A percentile compares a stretch with the other conserved stretches of the same genome.
phyloP scores from a whole-genome alignment of 1,284 basidiomycete genomes.

The Crepidotus sp. region DNA sequence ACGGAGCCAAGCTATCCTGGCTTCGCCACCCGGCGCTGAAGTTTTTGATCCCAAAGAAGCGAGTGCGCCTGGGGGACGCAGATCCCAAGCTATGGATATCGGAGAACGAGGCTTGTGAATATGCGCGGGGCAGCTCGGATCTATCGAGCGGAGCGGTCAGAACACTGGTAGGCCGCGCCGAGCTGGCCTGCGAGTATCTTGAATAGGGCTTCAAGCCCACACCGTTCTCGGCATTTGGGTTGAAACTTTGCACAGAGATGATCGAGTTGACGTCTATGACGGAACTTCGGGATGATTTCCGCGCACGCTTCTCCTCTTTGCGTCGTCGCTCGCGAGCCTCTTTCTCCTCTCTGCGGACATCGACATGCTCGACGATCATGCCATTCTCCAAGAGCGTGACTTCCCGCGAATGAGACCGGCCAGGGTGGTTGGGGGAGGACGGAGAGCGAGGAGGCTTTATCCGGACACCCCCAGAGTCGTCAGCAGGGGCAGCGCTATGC shows the following conservation, averaged over 20 bases:
- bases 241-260: constrained; percentile 53
- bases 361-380: constrained; percentile 78
- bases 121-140: constrained; percentile 51
- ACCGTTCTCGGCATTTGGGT: constrained; percentile 51
- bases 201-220: constrained; percentile 45
- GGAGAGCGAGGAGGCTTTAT: constrained; percentile 52
- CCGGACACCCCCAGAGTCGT: constrained; percentile 54
- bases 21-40: constrained; percentile 68
- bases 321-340: constrained; percentile 58
- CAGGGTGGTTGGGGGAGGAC: constrained; percentile 33
- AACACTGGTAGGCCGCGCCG: constrained; percentile 54
- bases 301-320: constrained; percentile 61
- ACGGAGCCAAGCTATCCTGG: constrained; percentile 67
- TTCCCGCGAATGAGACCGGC: constrained; percentile 51
- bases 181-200: constrained; percentile 50
- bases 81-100: constrained; percentile 66
- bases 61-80: constrained; percentile 57
- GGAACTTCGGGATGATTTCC: constrained; percentile 64
- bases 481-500: constrained; percentile 32
- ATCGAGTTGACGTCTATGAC: constrained; percentile 60
- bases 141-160: constrained; percentile 52
- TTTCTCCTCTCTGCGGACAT: constrained; percentile 72
- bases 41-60: constrained; percentile 79
- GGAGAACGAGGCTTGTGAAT: constrained; percentile 70
- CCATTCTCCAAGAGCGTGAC: constrained; percentile 77